phyloP scores from a whole-genome alignment of 345 rosid genomes.

The Citrus unshiu region DNA sequence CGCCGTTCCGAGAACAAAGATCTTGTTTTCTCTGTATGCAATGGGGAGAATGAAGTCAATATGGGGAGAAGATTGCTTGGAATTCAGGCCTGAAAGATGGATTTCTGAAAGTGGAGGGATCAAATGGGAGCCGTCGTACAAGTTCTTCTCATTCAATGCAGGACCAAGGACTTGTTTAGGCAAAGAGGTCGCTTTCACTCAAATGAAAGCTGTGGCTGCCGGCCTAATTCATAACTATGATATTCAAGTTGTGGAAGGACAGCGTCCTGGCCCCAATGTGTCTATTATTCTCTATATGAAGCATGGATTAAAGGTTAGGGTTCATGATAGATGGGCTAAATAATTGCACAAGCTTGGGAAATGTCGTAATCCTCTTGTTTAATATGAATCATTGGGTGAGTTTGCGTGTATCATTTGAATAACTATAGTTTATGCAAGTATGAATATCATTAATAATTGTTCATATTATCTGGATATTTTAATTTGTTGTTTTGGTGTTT shows the following conservation, averaged over 20 bases:
- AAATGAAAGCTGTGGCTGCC: constrained; percentile 4
- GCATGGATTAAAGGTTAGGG: constrained; percentile 1
- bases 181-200: neutral
- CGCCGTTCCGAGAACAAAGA: constrained; percentile 10
- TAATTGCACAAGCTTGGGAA: neutral
- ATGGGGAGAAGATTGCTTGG: constrained; percentile 39
- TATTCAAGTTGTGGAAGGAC: neutral
- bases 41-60: constrained; percentile 33
- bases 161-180: constrained; percentile 12
- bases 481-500: too few relatives aligned
- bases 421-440: too few relatives aligned
- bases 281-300: neutral
- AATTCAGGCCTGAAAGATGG: constrained; percentile 46
- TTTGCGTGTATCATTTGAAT: neutral
- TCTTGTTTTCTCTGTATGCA: constrained; percentile 20
- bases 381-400: neutral
- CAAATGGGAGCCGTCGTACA: constrained; percentile 3
- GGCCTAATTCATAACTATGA: neutral
- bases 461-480: too few relatives aligned
- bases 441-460: too few relatives aligned
- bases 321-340: neutral
- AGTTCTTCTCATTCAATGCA: constrained; percentile 7
- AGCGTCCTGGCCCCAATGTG: neutral
- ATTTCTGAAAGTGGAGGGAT: constrained; percentile 25
- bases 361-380: too few relatives aligned